phyloP scores from a whole-genome alignment of 129 eudicot genomes.

The Tanacetum coccineum region DNA sequence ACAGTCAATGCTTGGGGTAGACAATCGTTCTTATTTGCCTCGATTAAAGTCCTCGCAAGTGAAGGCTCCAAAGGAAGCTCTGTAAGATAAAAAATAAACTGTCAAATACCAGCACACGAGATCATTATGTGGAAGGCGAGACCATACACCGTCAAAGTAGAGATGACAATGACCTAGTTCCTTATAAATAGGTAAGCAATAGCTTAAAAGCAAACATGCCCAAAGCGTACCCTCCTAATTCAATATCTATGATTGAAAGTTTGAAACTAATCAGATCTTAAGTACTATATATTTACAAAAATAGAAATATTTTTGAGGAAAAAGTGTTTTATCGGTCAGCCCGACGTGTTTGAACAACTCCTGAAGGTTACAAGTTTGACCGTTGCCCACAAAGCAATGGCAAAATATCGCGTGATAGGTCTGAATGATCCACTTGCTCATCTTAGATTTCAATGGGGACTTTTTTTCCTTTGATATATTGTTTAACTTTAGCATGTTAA shows the following conservation, averaged over 20 bases:
- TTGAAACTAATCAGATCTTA: too few species aligned
- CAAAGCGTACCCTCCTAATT: too few species aligned
- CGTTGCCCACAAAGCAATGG: too few species aligned
- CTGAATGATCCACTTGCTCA: conserved; percentile 6
- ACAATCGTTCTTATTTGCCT: conserved; percentile 84
- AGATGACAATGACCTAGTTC: too few species aligned
- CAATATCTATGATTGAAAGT: too few species aligned
- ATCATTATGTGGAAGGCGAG: not conserved
- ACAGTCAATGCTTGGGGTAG: conserved; percentile 83
- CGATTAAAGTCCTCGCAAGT: conserved; percentile 85
- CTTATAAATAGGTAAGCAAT: too few species aligned
- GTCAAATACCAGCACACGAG: not conserved
- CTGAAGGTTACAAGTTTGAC: too few species aligned
- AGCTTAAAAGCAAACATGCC: too few species aligned
- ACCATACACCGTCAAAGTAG: not conserved
- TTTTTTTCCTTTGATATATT: conserved; percentile 13
- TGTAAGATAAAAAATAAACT: conserved; percentile 24
- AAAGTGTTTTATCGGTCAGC: too few species aligned
- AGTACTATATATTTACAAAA: too few species aligned
- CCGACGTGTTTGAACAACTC: too few species aligned
- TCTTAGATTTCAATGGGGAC: conserved; percentile 8
- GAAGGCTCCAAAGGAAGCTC: conserved; percentile 98
- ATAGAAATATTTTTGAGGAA: too few species aligned
- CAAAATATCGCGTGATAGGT: conserved; percentile 1
- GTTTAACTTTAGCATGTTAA: not conserved